These are phyloP conservation scores for Eucalyptus tenuipes DNA, from an alignment of 345 rosid species.

Conservation along the genomic window DNA sequence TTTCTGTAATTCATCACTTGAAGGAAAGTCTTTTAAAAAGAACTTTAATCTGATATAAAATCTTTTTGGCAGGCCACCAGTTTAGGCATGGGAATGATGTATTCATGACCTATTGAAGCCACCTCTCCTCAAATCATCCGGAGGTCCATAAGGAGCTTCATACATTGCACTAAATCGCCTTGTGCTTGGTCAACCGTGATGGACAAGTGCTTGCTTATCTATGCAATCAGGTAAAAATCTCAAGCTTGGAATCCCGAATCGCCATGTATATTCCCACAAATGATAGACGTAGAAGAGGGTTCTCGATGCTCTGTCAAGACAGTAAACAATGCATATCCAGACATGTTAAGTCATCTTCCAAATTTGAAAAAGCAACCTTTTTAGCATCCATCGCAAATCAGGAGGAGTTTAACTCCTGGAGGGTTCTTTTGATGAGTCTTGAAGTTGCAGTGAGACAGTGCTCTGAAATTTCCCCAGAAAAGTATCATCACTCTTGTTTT, in stretches of 20 bases:
- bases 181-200: neutral
- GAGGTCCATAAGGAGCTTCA: neutral
- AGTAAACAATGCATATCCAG: neutral
- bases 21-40: neutral
- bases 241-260: neutral
- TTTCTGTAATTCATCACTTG: neutral
- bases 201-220: neutral
- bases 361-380: neutral
- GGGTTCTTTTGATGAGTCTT: neutral
- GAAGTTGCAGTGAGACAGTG: neutral
- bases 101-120: neutral
- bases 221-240: neutral
- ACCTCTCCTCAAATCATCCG: neutral
- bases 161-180: neutral
- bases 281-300: neutral
- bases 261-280: neutral
- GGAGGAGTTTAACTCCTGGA: neutral
- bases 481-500: neutral
- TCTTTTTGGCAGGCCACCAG: neutral
- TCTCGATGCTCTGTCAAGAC: neutral
- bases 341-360: neutral
- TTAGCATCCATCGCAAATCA: neutral
- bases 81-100: neutral
- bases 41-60: neutral
- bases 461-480: neutral